These are phyloP conservation scores for Rhexocercosporidium sp. DNA, from an alignment of 2,329 filamentous ascomycete species.

Conservation along the genomic window DNA sequence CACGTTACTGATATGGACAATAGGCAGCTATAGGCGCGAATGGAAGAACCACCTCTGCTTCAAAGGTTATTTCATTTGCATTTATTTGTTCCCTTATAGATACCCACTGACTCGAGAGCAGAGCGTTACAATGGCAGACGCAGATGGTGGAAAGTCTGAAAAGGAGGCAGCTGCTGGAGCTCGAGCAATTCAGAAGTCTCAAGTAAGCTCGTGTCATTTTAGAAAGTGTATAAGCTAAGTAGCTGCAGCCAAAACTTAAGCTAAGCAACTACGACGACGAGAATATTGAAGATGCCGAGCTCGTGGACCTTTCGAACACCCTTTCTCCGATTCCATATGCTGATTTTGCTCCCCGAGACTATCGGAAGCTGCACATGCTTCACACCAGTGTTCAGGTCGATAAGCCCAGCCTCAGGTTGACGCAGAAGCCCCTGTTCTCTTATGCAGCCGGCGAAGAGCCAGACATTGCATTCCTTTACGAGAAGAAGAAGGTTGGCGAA, in stretches of 20 bases:
- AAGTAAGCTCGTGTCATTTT: not conserved
- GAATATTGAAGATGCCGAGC: slow-evolving; percentile 33
- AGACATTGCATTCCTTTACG: slow-evolving; percentile 33
- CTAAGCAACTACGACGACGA: not conserved
- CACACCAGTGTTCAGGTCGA: slow-evolving; percentile 39
- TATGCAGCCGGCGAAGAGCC: slow-evolving; percentile 34
- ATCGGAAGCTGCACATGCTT: slow-evolving; percentile 40
- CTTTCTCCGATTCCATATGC: slow-evolving; percentile 26
- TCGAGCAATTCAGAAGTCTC: not conserved
- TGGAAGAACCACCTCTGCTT: not conserved
- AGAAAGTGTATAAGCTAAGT: not conserved
- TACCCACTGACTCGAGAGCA: not conserved
- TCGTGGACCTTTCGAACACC: slow-evolving; percentile 38
- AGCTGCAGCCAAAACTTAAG: slow-evolving; percentile 22
- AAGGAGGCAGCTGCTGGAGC: not conserved
- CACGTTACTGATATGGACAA: not conserved
- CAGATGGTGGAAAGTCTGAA: not conserved
- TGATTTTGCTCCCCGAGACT: slow-evolving; percentile 33
- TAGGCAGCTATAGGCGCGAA: not conserved
- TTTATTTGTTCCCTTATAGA: not conserved
- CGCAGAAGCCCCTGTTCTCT: slow-evolving; percentile 37
- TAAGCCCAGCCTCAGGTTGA: slow-evolving; percentile 31
- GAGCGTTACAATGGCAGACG: not conserved
- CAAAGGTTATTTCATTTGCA: not conserved
- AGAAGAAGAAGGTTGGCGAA: not conserved